Evolutionary conservation across 768 basidiomycete species (phyloP), one percentile per base, ranked within the genome.

Genomic region (Polyporus arcularius): DNA sequence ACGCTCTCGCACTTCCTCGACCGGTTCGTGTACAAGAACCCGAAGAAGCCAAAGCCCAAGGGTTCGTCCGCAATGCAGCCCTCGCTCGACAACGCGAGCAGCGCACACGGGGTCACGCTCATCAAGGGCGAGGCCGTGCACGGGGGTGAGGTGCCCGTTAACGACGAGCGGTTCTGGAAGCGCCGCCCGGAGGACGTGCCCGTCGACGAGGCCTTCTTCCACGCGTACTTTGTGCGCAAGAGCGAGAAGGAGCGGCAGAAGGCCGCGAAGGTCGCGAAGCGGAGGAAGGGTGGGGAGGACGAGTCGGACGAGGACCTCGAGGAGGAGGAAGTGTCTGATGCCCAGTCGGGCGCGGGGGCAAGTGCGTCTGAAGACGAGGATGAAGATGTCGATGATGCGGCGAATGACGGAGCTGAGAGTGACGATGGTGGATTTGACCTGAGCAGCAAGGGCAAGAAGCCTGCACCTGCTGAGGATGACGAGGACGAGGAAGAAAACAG

Each of bases 41-140:
- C 95, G 1, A 98, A 98, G 78, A 87, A 89, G 67, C 67, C 71
- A 41, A 77, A 75, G 59, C 76, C 83, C 8, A 89, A 87, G 70
- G 96, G 95, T n/a, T 80, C 85, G 0, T 92, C 89, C 62, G 90
- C 92, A 56, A 98, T 98, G 97, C 96, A 99, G 75, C 94, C 94
- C n/a, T 86, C 88, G 1, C 89, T 90, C 6, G 82, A 81, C 50
- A 48, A 57, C 5, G 80, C 79, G 1, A 65, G 82, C n/a, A 88
- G 88, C 58, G 78, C 81, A 12, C 76, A 76, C 2, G 85, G 90
- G 2, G 86, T 93, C 42, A 92, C 89, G 75, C 80, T 94, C 43
- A 70, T 85, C 47, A 85, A 82, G 68, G 86, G 87, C 3, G 84
- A 88, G 58, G 76, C 81, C 32, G 76, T 74, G 50, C 73, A 76